Base-by-base conservation (phyloP, 371 early-diverging fungal species). In the Coelomomyces lativittatus region DNA sequence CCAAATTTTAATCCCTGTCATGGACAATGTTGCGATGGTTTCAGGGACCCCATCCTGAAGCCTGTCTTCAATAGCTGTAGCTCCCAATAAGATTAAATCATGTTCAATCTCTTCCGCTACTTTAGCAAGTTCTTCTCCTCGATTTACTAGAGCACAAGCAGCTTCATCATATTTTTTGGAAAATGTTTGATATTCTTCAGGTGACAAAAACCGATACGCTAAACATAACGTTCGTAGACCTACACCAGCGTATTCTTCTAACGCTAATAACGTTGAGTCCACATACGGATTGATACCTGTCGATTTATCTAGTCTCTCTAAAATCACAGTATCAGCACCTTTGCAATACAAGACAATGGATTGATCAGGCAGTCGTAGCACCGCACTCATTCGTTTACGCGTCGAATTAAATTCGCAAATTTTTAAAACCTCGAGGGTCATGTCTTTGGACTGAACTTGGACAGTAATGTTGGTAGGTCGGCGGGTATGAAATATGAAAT, bases 61-160 rank as follows among this genome's bases (percentile, higher is more conserved):
- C 59, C 83, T 84, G 62, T 98, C 99, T 66, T 98, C 98, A 56
- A 99, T 95, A 14, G 96, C 97, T 4, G 97, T 93, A 0, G 93
- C 90, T 10, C 98, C 99, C 26, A 97, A 54, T 49, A 91, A 63
- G 35, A 82, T 79, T 55, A 96, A 52, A 47, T 91, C 78, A 54
- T 85, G 81, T 55, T 96, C 97, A 52, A 95, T 92, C 62, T 88
- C 56, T 54, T 92, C 96, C 0, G 90, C 91, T 8, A 85, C 91
- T 53, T 78, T 79, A 51, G 88, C 89, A 10, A 96, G 59, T 54
- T 81, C 85, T 8, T 85, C 85, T 12, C 76, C 63, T 46, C 96
- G 81, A 58, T 91, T 85, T 33, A 73, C 80, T 44, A 92, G 66
- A 0, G 89, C 86, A 4, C 88, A 90, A 0, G 89, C 66, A 0